A percentile compares a stretch with the other conserved stretches of the same genome.
Conservation (phyloP, 2,329 filamentous ascomycete genomes). For the Apiospora koreana region DNA sequence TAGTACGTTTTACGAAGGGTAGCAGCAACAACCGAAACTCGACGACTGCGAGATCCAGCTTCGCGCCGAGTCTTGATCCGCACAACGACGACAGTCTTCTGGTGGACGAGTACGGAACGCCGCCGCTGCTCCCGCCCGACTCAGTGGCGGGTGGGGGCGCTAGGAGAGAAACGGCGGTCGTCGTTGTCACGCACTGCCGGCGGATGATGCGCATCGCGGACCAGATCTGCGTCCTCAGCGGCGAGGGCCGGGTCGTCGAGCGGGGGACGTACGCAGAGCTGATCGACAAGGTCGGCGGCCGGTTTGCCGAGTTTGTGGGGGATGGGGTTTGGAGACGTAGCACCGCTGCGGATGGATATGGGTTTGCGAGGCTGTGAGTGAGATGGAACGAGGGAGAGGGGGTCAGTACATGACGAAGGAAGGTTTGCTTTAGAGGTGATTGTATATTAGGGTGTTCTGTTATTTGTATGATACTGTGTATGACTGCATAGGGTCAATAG, state of each 20-base stretch:
- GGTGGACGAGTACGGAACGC: background rate
- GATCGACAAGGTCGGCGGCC: slow-evolving; percentile 37
- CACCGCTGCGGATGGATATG: background rate
- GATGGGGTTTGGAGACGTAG: background rate
- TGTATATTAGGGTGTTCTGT: background rate
- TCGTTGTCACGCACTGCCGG: slow-evolving; percentile 78
- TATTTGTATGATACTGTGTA: background rate
- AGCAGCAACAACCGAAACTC: background rate
- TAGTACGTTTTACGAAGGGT: slow-evolving; percentile 51
- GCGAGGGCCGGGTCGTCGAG: slow-evolving; percentile 67
- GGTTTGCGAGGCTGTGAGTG: background rate
- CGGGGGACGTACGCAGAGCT: slow-evolving; percentile 67
- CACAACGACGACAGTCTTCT: no score
- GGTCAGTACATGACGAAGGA: no score
- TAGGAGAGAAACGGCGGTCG: slow-evolving; percentile 51
- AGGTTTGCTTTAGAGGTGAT: background rate
- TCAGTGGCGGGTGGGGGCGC: background rate
- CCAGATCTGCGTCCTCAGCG: slow-evolving; percentile 66
- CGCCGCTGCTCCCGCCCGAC: background rate
- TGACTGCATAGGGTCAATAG: no score
- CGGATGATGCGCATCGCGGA: slow-evolving; percentile 77
- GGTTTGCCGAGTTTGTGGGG: slow-evolving; percentile 51
- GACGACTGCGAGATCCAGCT: background rate
- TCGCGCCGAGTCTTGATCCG: slow-evolving; percentile 23
- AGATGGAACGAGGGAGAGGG: background rate